phyloP scores from a whole-genome alignment of 2,329 filamentous ascomycete species.

The Fusarium sp. region DNA sequence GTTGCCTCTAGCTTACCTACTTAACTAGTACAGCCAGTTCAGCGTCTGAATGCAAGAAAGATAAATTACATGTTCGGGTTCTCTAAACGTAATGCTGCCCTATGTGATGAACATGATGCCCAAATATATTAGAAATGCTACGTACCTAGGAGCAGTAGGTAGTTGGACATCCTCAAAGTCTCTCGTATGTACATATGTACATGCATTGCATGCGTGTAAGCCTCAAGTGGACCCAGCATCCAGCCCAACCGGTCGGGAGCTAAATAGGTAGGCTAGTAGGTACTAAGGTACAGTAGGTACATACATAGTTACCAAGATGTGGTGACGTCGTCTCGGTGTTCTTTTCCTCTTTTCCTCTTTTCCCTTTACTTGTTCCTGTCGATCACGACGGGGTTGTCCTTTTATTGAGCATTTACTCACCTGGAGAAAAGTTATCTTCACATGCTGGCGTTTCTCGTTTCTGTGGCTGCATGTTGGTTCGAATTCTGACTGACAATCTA shows the following conservation, averaged over 20 bases:
- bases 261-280: constrained; percentile 10
- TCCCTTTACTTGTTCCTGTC: constrained; percentile 4
- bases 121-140: no score
- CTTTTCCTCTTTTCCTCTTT: background rate
- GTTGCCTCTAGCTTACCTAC: no score
- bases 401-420: background rate
- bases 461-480: constrained; percentile 9
- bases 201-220: background rate
- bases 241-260: background rate
- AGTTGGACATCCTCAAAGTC: no score
- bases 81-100: no score
- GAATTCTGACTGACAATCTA: background rate
- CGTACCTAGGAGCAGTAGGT: no score
- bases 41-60: no score
- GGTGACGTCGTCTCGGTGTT: constrained; percentile 11
- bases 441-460: background rate
- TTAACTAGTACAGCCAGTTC: no score
- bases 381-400: background rate
- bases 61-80: no score
- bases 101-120: background rate
- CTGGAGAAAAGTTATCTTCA: background rate
- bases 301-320: background rate
- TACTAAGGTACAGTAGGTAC: background rate
- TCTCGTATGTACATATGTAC: no score
- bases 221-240: background rate